Base-by-base conservation (phyloP, 208 protist species). In the Balamuthia mandrillaris region DNA sequence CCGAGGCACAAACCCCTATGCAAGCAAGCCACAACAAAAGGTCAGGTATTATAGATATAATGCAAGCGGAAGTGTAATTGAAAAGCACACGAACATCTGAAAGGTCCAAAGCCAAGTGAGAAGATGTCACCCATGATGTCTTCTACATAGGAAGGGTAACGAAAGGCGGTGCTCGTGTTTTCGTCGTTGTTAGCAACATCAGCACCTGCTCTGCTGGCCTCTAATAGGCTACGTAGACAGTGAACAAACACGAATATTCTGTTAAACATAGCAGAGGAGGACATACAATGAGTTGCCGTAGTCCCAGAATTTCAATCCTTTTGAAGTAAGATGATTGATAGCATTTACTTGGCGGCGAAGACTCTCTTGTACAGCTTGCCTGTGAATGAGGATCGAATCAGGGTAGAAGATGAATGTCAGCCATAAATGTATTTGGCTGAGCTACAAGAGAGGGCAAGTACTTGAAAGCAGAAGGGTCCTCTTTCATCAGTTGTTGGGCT, bases 91-190 rank as follows among this genome's bases (percentile, higher is more conserved):
- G 54, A 84, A 86, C 89, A 93, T 29, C 95, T 72, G 90, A 96
- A 96, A 18, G 95, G 95, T 12, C 95, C 95, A 72, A 96, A 96
- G 27, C 95, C 95, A 21, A 96, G 87, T 18, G 89, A 89, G 63
- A 96, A 96, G 1, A 96, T 94, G 78, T 95, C 91, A 18, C 95
- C 95, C 94, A 96, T 96, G 66, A 96, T 95, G 79, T 96, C 95
- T 87, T 96, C 86, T 37, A 96, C 94, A 66, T 96, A 96, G 12
- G 89, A 93, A 29, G 94, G 94, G 68, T 96, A 96, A 39, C 74
- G 84, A 65, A 96, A 96, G 3, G 88, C 77, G n/a, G 39, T 92
- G 27, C 89, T 89, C 2, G 72, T 35, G 3, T 35, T n/a, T 12
- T 35, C 37, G 33, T 70, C 84, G 4, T 85, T 41, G n/a, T 90